A percentile compares a stretch with the other conserved stretches of the same genome.
These are phyloP conservation scores for Mycena olivaceomarginata DNA, from an alignment of 768 basidiomycete genomes.

Conservation along the genomic window DNA sequence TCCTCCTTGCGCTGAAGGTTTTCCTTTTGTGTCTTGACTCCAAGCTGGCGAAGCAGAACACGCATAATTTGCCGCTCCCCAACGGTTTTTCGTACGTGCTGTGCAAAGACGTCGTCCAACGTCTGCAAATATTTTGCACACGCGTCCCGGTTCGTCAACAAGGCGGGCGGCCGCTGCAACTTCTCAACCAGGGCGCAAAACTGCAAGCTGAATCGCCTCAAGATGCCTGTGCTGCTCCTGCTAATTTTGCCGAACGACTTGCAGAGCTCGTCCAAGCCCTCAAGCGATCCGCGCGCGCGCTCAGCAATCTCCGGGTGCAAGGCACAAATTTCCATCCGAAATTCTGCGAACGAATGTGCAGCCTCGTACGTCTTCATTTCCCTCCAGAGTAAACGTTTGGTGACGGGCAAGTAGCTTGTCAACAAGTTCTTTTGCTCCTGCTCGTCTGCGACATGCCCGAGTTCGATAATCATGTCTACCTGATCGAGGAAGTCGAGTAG, in stretches of 20 bases:
- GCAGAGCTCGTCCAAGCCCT: neutral
- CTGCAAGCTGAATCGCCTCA: neutral
- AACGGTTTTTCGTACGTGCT: neutral
- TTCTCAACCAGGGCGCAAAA: slow-evolving; percentile 3
- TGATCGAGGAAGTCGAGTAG: slow-evolving; percentile 23
- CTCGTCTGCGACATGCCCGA: neutral
- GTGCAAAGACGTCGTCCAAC: too few relatives aligned
- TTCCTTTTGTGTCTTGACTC: neutral
- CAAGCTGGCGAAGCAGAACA: slow-evolving; percentile 10
- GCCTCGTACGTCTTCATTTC: slow-evolving; percentile 1
- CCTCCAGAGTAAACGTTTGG: neutral
- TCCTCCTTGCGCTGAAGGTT: too few relatives aligned
- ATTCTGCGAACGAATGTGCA: neutral
- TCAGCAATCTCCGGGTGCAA: neutral
- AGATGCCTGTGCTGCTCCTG: neutral
- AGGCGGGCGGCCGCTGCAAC: too few relatives aligned
- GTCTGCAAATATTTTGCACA: slow-evolving; percentile 1
- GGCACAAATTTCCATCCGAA: slow-evolving; percentile 3
- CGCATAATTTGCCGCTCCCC: slow-evolving; percentile 7
- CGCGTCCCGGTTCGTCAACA: neutral
- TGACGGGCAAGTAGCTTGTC: neutral
- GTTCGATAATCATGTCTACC: slow-evolving; percentile 26
- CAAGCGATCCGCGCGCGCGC: slow-evolving; percentile 1
- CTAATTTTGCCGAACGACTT: neutral
- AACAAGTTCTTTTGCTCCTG: slow-evolving; percentile 4